These are phyloP conservation scores for Cladophialophora exuberans DNA, from an alignment of 2,329 filamentous ascomycete genomes.

Conservation along the genomic window DNA sequence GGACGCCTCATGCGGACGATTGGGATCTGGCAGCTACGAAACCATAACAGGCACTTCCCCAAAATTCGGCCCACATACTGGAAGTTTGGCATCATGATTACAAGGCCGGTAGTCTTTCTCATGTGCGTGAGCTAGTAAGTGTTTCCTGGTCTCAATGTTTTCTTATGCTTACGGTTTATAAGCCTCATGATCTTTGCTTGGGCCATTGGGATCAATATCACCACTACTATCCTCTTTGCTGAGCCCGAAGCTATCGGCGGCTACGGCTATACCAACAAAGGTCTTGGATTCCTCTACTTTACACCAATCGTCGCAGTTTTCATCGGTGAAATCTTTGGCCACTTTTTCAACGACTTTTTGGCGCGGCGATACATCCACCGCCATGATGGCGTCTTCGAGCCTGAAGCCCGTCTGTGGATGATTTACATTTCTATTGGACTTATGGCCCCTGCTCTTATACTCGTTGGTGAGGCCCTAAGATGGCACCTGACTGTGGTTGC, in stretches of 20 bases:
- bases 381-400: slow-evolving; percentile 4
- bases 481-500: slow-evolving; percentile 18
- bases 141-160: neutral
- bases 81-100: neutral
- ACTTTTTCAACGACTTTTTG: slow-evolving; percentile 37
- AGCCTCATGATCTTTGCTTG: neutral
- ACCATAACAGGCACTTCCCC: neutral
- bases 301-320: neutral
- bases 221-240: neutral
- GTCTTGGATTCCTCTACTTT: slow-evolving; percentile 7
- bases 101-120: slow-evolving; percentile 1
- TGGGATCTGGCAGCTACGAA: neutral
- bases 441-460: slow-evolving; percentile 14
- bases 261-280: slow-evolving; percentile 6
- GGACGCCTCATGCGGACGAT: neutral
- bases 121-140: slow-evolving; percentile 3
- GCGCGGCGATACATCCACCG: neutral
- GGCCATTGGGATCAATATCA: slow-evolving; percentile 4
- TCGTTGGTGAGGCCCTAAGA: slow-evolving; percentile 34
- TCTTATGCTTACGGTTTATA: neutral
- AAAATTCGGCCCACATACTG: neutral
- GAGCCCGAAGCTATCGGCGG: neutral
- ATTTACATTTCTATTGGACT: neutral
- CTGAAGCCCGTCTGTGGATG: neutral
- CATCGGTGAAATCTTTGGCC: slow-evolving; percentile 38